Base-by-base conservation (phyloP, 1,139 yeast species). In the Scheffersomyces illinoinensis region DNA sequence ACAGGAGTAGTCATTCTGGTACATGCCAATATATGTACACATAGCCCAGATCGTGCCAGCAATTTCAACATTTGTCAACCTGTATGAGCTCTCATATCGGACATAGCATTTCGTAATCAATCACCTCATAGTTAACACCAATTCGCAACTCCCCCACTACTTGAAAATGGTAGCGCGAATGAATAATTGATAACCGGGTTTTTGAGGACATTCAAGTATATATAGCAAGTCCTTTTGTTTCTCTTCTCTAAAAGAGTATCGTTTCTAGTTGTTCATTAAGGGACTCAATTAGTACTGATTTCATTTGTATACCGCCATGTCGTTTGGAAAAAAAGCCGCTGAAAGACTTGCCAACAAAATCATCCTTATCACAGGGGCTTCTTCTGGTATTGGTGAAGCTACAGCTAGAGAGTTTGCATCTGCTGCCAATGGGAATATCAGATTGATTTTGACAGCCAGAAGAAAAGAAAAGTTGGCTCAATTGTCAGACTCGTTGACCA, bases 291-390 rank as follows among this genome's bases (percentile, higher is more conserved):
- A 33, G 10, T 14, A 33, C 43, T 5, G 17, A 33, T 10, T 33
- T 8, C 2, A 17, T 7, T 33, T 33, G 33, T 4, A 24, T 33
- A 33, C 43, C 43, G 10, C 17, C 52, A 81, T 85, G 76, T 82
- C 87, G 56, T 84, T 78, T 72, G 87, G 87, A 62, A 56, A 77
- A 24, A 81, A 77, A 69, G 87, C 87, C 58, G 85, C 85, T 48
- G 81, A 82, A 67, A 79, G 95, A 69, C 76, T 89, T 56, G 85
- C 87, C 43, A 83, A 85, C 60, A 87, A 88, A 68, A 81, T 82
- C 47, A 77, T 86, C 47, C 80, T 90, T 49, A 83, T 89, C 68
- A 89, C 95, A 19, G 95, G 95, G 46, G 93, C 93, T 19, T 86
- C 91, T 48, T 83, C 91, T 5, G 93, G 93, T 14, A 79, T 80